Evolutionary conservation across 352 stramenopile species (phyloP), one percentile per base, ranked within the genome.

Genomic region (Pythium scleroteichum): DNA sequence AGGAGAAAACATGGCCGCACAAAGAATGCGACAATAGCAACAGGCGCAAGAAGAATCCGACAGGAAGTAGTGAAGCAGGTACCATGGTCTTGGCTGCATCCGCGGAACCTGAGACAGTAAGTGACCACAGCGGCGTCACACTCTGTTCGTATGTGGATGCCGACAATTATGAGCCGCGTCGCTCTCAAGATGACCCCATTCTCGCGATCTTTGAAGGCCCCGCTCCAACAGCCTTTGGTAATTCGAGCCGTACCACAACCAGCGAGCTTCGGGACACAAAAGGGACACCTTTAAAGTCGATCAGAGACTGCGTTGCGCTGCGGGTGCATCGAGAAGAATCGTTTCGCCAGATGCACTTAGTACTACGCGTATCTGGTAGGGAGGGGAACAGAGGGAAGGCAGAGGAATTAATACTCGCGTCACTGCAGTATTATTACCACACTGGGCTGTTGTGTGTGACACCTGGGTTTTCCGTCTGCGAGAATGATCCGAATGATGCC

Each of bases 341-440:
- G 39, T 78, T 79, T 45, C 73, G 72, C 22, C 62, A 75, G n/a
- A 92, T 92, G 82, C 76, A 89, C 53, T 49, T 92, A 23, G 73
- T 85, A 45, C 71, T 80, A 5, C 59, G 58, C 3, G 53, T 90
- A 3, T 33, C 35, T 5, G 62, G 78, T 47, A 35, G 29, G 7
- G 23, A 53, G 24, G 8, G 46, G 3, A 24, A 19, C 17, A 14
- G 27, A 13, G 24, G 51, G 0, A 19, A 53, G 1, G 29, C 14
- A 2, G 54, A 76, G 4, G 72, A 87, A 17, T 26, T 74, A 14
- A 51, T 86, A 5, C 63, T 92, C 7, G 75, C 73, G 39, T 76
- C 76, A 4, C 45, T 90, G 26, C 69, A 71, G 0, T 90, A 76
- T 59, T 79, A 88, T 53, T 66, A 70, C 5, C 61, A 75, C 12